These are phyloP conservation scores for Paxillus involutus DNA, from an alignment of 768 basidiomycete species.

Conservation along the genomic window DNA sequence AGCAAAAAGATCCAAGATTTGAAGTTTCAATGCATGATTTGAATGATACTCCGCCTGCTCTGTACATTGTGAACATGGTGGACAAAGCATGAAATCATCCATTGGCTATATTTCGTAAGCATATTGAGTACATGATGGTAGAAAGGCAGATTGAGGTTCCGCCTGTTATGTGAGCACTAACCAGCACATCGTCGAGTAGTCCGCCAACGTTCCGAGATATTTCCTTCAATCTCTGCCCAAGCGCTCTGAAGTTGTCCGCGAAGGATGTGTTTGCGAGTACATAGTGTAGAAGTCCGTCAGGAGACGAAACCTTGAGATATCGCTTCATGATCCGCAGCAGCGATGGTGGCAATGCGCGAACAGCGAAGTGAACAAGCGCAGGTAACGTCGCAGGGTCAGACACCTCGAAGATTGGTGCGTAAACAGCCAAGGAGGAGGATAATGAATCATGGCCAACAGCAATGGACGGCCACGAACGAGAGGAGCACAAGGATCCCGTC, in stretches of 20 bases:
- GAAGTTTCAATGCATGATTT: slow-evolving; percentile 37
- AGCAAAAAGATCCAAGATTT: slow-evolving; percentile 42
- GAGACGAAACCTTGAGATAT: slow-evolving; percentile 15
- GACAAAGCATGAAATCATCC: slow-evolving; percentile 47
- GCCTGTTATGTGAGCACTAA: slow-evolving; percentile 24
- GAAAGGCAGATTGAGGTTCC: slow-evolving; percentile 13
- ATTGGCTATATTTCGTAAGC: slow-evolving; percentile 42
- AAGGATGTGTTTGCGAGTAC: slow-evolving; percentile 21
- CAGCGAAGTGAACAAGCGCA: slow-evolving; percentile 27
- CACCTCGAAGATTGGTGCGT: slow-evolving; percentile 32
- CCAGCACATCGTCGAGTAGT: slow-evolving; percentile 21
- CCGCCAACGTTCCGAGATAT: slow-evolving; percentile 4
- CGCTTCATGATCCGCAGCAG: slow-evolving; percentile 22
- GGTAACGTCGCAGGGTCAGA: slow-evolving; percentile 8
- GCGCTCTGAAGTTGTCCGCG: slow-evolving; percentile 5
- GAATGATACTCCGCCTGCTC: slow-evolving; percentile 22
- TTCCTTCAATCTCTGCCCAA: slow-evolving; percentile 14
- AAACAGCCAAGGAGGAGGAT: slow-evolving; percentile 43
- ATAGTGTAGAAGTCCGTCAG: slow-evolving; percentile 9
- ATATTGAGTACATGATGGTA: slow-evolving; percentile 19
- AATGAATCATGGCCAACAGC: slow-evolving; percentile 49
- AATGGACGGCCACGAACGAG: slow-evolving; percentile 34
- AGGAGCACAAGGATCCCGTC: background rate
- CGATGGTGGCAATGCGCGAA: slow-evolving; percentile 17
- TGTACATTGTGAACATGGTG: slow-evolving; percentile 30